These are phyloP conservation scores for Boletus patriciae DNA, from an alignment of 768 basidiomycete species.

Conservation along the genomic window DNA sequence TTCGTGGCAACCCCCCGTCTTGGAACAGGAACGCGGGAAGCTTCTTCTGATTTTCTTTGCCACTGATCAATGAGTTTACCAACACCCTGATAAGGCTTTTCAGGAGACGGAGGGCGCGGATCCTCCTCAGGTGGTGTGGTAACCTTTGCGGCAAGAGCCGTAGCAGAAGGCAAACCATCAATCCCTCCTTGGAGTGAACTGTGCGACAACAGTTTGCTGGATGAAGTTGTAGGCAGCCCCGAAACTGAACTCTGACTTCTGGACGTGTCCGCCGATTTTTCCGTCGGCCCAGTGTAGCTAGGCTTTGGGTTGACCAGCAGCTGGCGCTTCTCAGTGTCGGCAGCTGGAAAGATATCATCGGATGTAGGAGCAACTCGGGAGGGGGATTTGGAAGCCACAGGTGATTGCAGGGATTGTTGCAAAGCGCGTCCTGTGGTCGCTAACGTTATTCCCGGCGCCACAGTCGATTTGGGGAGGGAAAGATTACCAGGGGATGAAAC, in stretches of 20 bases:
- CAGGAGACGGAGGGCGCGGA: slow-evolving; percentile 61
- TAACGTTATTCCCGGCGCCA: slow-evolving; percentile 12
- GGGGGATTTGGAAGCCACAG: slow-evolving; percentile 23
- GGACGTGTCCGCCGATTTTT: slow-evolving; percentile 11
- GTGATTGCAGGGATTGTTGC: slow-evolving; percentile 25
- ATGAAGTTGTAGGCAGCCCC: slow-evolving; percentile 22
- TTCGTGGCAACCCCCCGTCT: slow-evolving; percentile 44
- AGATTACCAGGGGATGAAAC: slow-evolving; percentile 30
- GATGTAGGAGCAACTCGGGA: slow-evolving; percentile 18
- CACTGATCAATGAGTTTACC: slow-evolving; percentile 85
- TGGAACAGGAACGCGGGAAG: slow-evolving; percentile 33
- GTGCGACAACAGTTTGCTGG: slow-evolving; percentile 22
- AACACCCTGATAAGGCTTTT: slow-evolving; percentile 79
- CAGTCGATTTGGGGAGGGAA: slow-evolving; percentile 34
- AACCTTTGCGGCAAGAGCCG: slow-evolving; percentile 8
- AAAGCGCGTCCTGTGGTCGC: slow-evolving; percentile 20
- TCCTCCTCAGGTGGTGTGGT: slow-evolving; percentile 25
- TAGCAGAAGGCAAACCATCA: slow-evolving; percentile 28
- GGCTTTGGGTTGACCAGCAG: slow-evolving; percentile 6
- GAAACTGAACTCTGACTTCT: slow-evolving; percentile 20
- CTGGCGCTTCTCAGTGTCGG: slow-evolving; percentile 26
- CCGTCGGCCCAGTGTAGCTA: slow-evolving; percentile 21
- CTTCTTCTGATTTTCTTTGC: slow-evolving; percentile 76
- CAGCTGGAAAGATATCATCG: slow-evolving; percentile 7
- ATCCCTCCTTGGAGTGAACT: slow-evolving; percentile 17